Conservation (phyloP, 176 grass and related monocot genomes). For the Rhynchospora tenuis region DNA sequence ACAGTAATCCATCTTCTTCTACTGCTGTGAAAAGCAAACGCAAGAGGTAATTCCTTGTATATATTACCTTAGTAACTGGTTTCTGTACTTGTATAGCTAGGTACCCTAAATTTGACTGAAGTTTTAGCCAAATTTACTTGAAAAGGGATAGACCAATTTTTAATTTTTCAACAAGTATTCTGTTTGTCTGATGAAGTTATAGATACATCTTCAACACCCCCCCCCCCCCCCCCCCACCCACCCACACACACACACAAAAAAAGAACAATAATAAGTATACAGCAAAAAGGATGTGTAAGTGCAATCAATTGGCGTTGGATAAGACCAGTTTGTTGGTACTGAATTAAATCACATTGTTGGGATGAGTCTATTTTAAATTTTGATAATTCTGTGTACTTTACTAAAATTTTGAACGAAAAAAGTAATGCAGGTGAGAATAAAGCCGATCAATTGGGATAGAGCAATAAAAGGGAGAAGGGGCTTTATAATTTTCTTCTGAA, state of each 20-base stretch:
- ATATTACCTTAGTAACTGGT: not conserved
- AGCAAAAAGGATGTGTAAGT: not conserved
- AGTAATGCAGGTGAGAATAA: slow-evolving; percentile 55
- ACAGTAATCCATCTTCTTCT: slow-evolving; percentile 61
- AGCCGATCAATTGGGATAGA: slow-evolving; percentile 21
- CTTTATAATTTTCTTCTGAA: not conserved
- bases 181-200: not conserved
- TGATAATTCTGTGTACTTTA: slow-evolving; percentile 31
- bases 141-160: not conserved
- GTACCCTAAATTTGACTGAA: not conserved
- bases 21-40: slow-evolving; percentile 55
- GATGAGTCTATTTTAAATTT: not conserved
- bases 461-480: slow-evolving; percentile 1
- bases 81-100: not conserved
- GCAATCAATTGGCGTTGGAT: not conserved
- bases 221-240: no score
- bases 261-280: not conserved
- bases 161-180: not conserved
- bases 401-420: slow-evolving; percentile 39
- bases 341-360: not conserved
- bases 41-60: slow-evolving; percentile 40
- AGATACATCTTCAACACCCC: no score
- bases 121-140: not conserved
- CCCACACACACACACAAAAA: no score
- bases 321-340: not conserved